Conservation (phyloP, 148 eudicot species). For the Heliamphora exappendiculata region DNA sequence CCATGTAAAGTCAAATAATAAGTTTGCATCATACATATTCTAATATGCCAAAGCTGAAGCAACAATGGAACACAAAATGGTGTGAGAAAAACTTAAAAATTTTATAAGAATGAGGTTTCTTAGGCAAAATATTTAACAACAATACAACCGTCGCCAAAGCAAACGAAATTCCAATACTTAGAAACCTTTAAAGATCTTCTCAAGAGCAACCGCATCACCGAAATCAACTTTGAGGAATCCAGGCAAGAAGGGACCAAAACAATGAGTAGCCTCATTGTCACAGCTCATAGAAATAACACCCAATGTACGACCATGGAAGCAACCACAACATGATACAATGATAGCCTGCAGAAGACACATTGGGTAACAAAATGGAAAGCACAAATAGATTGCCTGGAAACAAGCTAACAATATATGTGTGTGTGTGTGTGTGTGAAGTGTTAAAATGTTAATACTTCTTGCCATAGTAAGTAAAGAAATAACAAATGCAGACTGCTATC, state of each 20-base stretch:
- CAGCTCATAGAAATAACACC: slow-evolving; percentile 97
- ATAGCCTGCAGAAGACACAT: slow-evolving; percentile 54
- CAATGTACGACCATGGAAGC: slow-evolving; percentile 94
- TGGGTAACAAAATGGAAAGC: not conserved
- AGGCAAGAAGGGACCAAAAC: slow-evolving; percentile 83
- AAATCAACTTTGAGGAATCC: slow-evolving; percentile 92
- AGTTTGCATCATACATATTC: not conserved
- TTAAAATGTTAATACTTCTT: not conserved
- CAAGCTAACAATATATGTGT: not conserved
- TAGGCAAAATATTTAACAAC: not conserved
- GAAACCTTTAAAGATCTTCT: slow-evolving; percentile 77
- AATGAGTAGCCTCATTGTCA: slow-evolving; percentile 95
- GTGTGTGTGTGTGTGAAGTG: too few species aligned
- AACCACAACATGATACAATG: slow-evolving; percentile 95
- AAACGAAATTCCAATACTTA: not conserved
- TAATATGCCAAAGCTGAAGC: not conserved
- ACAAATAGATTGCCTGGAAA: not conserved
- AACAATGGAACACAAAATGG: not conserved
- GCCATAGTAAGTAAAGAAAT: not conserved
- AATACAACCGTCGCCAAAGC: not conserved
- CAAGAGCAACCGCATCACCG: slow-evolving; percentile 76
- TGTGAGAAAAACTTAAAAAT: not conserved
- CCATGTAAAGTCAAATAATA: slow-evolving; percentile 10
- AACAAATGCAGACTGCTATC: not conserved
- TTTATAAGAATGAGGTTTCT: not conserved